A percentile compares a stretch with the other conserved stretches of the same genome.
These are phyloP conservation scores for Colletotrichum sp. DNA, from an alignment of 2,329 filamentous ascomycete species.

Conservation along the genomic window DNA sequence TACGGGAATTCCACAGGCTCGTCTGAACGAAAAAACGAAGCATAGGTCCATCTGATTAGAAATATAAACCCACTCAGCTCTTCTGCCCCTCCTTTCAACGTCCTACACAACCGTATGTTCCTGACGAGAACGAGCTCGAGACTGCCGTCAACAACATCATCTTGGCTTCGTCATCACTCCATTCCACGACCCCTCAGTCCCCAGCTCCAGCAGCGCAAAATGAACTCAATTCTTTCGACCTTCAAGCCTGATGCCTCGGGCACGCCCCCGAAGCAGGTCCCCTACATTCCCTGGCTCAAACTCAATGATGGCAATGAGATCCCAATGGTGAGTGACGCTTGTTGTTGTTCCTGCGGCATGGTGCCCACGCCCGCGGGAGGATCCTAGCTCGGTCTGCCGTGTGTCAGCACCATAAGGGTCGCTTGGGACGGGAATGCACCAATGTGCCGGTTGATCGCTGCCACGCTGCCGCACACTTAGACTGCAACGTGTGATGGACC, in stretches of 20 bases:
- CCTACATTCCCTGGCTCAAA: conserved; percentile 63
- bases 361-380: not conserved
- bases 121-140: not conserved
- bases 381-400: not conserved
- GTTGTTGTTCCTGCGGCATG: not conserved
- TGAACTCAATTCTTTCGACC: conserved; percentile 47
- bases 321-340: conserved; percentile 60
- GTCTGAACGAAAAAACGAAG: not conserved
- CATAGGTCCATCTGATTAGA: not conserved
- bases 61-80: not conserved
- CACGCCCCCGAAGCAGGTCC: conserved; percentile 43
- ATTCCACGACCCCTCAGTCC: not conserved
- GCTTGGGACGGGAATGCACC: not conserved
- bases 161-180: conserved; percentile 1
- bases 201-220: conserved; percentile 25
- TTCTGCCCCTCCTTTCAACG: not conserved
- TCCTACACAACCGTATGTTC: not conserved
- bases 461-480: not conserved
- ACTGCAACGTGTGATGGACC: not conserved
- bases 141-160: not conserved
- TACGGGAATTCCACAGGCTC: not conserved
- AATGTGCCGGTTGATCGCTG: not conserved
- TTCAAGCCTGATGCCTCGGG: conserved; percentile 45
- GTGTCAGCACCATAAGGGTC: not conserved
- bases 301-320: conserved; percentile 78